Percentiles rank a stretch among this genome's conserved stretches.
Evolutionary conservation across 2,329 filamentous ascomycete genomes (phyloP).

Genomic region (Trichoderma arundinaceum): DNA sequence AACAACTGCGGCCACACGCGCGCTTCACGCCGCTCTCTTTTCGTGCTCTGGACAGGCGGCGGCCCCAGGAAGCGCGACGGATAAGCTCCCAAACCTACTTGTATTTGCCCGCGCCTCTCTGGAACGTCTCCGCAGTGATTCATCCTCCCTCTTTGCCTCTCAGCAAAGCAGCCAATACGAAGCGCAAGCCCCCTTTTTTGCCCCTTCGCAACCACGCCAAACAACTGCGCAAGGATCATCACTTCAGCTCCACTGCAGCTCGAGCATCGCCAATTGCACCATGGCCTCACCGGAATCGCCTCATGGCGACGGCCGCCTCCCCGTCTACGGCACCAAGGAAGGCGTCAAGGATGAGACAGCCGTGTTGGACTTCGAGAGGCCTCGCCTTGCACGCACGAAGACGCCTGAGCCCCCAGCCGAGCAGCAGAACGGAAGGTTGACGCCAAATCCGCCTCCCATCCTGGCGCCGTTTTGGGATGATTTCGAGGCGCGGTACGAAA

Average conservation of each 20-base stretch:
- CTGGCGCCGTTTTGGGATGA: slow-evolving; percentile 73
- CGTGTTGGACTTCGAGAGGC: slow-evolving; percentile 37
- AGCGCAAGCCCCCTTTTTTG: slow-evolving; percentile 1
- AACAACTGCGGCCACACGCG: neutral
- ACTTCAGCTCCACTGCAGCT: slow-evolving; percentile 15
- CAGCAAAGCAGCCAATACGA: slow-evolving; percentile 5
- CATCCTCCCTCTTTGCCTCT: slow-evolving; percentile 9
- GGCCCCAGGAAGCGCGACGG: neutral
- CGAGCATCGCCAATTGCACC: slow-evolving; percentile 10
- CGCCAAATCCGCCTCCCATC: slow-evolving; percentile 58
- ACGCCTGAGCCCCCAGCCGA: slow-evolving; percentile 50
- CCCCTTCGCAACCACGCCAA: slow-evolving; percentile 9
- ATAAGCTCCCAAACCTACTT: neutral
- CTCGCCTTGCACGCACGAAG: slow-evolving; percentile 37
- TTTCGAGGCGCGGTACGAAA: slow-evolving; percentile 72
- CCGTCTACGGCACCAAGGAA: slow-evolving; percentile 28
- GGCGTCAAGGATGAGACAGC: slow-evolving; percentile 34
- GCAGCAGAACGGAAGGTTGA: slow-evolving; percentile 42
- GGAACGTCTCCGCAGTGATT: slow-evolving; percentile 20
- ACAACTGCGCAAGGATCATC: slow-evolving; percentile 16
- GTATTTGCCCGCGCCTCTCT: neutral
- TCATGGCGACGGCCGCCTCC: slow-evolving; percentile 17
- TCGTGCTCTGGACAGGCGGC: neutral
- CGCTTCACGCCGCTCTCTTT: too few species aligned
- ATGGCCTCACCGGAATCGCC: slow-evolving; percentile 35